These are phyloP conservation scores for Articulospora tetracladia DNA, from an alignment of 495 filamentous ascomycete genomes.

Conservation along the genomic window DNA sequence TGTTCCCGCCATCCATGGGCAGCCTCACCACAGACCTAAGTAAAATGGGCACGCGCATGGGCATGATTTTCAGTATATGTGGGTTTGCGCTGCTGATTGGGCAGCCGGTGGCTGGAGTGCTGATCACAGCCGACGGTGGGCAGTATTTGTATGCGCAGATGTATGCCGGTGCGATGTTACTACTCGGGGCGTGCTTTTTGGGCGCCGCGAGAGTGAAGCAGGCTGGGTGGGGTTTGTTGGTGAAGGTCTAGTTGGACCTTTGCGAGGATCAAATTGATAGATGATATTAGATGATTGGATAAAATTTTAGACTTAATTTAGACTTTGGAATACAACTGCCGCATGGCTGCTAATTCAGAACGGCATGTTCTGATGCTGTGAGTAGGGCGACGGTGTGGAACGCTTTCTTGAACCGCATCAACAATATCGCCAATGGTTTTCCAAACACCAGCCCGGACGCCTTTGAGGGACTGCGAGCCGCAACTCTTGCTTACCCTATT, in stretches of 20 bases:
- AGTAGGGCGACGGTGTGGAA: too few relatives aligned
- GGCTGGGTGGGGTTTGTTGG: slow-evolving; percentile 2
- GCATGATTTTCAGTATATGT: slow-evolving; percentile 68
- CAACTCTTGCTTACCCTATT: too few relatives aligned
- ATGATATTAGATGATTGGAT: background rate
- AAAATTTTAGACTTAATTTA: background rate
- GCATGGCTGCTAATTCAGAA: too few relatives aligned
- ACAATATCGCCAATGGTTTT: too few relatives aligned
- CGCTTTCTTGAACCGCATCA: too few relatives aligned
- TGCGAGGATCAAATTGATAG: background rate
- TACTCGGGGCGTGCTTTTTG: slow-evolving; percentile 22
- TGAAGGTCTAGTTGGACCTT: background rate
- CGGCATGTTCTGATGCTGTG: too few relatives aligned
- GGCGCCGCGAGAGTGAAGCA: slow-evolving; percentile 7
- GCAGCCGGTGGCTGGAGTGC: slow-evolving; percentile 64
- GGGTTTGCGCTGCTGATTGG: slow-evolving; percentile 70
- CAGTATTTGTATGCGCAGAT: slow-evolving; percentile 56
- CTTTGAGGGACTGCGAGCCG: too few relatives aligned
- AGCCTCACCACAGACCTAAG: slow-evolving; percentile 59
- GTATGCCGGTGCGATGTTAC: slow-evolving; percentile 42
- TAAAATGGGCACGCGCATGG: slow-evolving; percentile 68
- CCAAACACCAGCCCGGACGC: too few relatives aligned
- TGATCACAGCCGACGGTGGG: slow-evolving; percentile 45
- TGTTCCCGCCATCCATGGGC: slow-evolving; percentile 57
- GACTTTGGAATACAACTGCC: too few relatives aligned